A percentile compares a stretch with the other conserved stretches of the same genome.
Evolutionary conservation across 164 flowering plant species (phyloP).

Genomic region (Magnolia changhungtana): DNA sequence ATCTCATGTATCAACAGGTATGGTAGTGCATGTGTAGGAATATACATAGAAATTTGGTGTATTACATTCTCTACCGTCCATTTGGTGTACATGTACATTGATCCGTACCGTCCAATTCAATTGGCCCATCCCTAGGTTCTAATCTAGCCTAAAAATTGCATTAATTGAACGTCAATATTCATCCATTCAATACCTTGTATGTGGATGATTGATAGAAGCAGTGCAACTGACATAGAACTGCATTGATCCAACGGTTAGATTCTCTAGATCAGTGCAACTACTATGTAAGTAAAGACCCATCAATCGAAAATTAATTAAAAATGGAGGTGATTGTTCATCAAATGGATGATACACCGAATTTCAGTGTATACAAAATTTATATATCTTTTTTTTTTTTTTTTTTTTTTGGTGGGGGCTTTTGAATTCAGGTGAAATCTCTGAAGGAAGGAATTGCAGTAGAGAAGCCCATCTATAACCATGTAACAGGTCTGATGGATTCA

Average conservation of each 20-base stretch:
- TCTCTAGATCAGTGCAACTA: no score
- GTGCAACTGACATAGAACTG: no score
- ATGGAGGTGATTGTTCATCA: no score
- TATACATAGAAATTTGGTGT: no score
- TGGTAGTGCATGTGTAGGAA: no score
- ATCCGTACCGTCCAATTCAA: background rate
- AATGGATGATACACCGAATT: background rate
- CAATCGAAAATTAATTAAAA: no score
- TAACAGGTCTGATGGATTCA: constrained; percentile 66
- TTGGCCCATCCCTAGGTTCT: background rate
- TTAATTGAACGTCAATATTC: no score
- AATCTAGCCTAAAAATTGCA: background rate
- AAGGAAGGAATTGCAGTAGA: constrained; percentile 62
- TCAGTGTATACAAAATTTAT: background rate
- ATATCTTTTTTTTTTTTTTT: background rate
- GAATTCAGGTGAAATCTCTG: constrained; percentile 47
- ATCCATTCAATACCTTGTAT: no score
- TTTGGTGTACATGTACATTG: no score
- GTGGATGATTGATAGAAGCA: no score
- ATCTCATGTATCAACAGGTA: constrained; percentile 74
- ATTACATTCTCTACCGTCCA: background rate
- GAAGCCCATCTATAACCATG: constrained; percentile 83
- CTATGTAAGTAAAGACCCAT: no score
- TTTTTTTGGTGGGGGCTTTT: background rate
- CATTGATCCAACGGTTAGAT: no score